phyloP scores from a whole-genome alignment of 1,284 basidiomycete species.

The Puccinia coronata region DNA sequence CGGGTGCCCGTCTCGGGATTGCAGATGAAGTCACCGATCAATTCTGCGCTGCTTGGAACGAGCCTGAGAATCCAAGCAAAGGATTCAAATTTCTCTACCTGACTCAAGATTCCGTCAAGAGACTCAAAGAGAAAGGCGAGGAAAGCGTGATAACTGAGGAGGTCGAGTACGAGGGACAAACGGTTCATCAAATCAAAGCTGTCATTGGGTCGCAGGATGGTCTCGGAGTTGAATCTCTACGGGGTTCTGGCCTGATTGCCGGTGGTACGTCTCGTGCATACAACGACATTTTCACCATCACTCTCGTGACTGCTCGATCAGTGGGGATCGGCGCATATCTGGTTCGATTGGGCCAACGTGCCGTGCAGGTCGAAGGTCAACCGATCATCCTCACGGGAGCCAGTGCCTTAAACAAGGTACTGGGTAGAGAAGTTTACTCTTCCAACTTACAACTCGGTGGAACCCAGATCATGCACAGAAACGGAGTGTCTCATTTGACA shows the following conservation, averaged over 20 bases:
- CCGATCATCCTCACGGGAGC: conserved; percentile 99
- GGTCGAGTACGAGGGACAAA: conserved; percentile 80
- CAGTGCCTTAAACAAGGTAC: conserved; percentile 95
- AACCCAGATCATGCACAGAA: conserved; percentile 97
- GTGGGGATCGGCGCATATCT: conserved; percentile 99
- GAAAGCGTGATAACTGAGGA: conserved; percentile 79
- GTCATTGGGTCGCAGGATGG: conserved; percentile 95
- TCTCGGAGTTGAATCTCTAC: conserved; percentile 95
- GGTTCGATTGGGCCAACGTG: conserved; percentile 93
- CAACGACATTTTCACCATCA: conserved; percentile 99
- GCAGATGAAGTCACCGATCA: conserved; percentile 87
- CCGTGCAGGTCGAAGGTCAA: conserved; percentile 98
- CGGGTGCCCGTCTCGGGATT: conserved; percentile 92
- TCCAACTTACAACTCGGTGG: conserved; percentile 98
- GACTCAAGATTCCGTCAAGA: conserved; percentile 64
- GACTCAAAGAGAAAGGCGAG: conserved; percentile 64
- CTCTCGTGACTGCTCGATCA: conserved; percentile 94
- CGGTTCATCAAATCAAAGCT: conserved; percentile 89
- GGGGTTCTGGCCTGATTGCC: conserved; percentile 95
- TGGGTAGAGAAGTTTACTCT: conserved; percentile 98
- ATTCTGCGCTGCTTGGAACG: conserved; percentile 90
- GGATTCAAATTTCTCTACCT: conserved; percentile 96
- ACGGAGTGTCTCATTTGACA: conserved; percentile 95
- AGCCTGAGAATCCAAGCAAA: conserved; percentile 79
- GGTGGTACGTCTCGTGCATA: conserved; percentile 98